Percentiles rank a stretch among this genome's conserved stretches.
Conservation (phyloP, 768 basidiomycete genomes). For the Sarcomyxa edulis region DNA sequence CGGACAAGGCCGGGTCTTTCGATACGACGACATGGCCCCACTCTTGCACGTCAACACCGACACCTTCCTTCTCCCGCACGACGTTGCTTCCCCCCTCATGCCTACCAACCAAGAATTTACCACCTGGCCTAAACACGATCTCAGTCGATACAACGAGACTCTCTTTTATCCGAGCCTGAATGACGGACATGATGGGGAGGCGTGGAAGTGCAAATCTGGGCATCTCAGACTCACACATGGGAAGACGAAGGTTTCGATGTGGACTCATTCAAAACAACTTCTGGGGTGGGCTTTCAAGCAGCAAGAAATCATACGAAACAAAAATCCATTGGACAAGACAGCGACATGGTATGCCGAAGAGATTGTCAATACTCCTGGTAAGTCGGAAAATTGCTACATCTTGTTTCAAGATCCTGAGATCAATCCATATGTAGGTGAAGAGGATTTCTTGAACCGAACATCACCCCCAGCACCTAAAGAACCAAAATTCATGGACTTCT, state of each 20-base stretch:
- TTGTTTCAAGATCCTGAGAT: constrained; percentile 2
- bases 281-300: constrained; percentile 98
- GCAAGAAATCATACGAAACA: constrained; percentile 97
- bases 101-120: constrained; percentile 99
- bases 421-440: constrained; percentile 33
- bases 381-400: constrained; percentile 19
- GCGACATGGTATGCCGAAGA: constrained; percentile 89
- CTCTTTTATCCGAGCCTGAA: constrained; percentile 74
- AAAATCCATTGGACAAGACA: constrained; percentile 76
- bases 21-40: constrained; percentile 84
- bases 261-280: constrained; percentile 81
- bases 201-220: constrained; percentile 91
- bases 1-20: constrained; percentile 88
- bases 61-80: constrained; percentile 84
- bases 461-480: constrained; percentile 50
- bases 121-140: constrained; percentile 79
- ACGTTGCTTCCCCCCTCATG: constrained; percentile 95
- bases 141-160: constrained; percentile 79
- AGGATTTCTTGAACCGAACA: constrained; percentile 50
- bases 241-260: constrained; percentile 87
- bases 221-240: constrained; percentile 90
- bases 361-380: constrained; percentile 69
- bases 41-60: constrained; percentile 85
- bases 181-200: constrained; percentile 71
- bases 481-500: constrained; percentile 84